Evolutionary conservation across 805 yeast genomes (phyloP), one percentile per base, ranked within the genome.

Genomic region (Saccharomycopsis babjevae): DNA sequence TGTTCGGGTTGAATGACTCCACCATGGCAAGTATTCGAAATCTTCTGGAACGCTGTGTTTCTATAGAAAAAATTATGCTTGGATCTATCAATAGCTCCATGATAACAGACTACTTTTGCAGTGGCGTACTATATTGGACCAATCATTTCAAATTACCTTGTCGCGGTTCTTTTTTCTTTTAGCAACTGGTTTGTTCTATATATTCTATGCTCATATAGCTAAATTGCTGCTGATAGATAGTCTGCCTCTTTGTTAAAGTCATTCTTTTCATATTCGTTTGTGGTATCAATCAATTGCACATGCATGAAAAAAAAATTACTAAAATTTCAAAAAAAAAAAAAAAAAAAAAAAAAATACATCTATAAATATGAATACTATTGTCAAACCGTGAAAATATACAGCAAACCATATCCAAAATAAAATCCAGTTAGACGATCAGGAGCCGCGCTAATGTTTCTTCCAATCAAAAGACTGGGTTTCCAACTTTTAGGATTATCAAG

Each of bases 1-100:
- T n/a, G 6, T 30, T 18, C 25, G 32, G 34, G 39, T 36, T 22
- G 34, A 50, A 58, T 2, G 38, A 15, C 16, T 39, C 61, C 15
- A 59, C 46, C 36, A 20, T 28, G 5, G 61, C 61, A 28, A 59
- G 42, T 43, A 59, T 54, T 30, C 61, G 42, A 18, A 59, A 34
- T 28, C 56, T 18, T 39, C 36, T 30, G 52, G 60, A 10, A 50
- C 32, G 8, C 22, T 22, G n/a, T 58, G 28, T 15, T 34, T 30
- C 32, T 25, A 46, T 20, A 8, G 52, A 46, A 25, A n/a, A 46
- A 50, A 58, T 52, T 20, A 54, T 18, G n/a, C 36, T 22, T 10
- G 61, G 61, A 36, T 59, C 58, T 18, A 34, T 50, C 6, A 42
- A 16, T 42, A 39, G 36, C 22, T 43, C 60, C 50, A 57, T 58